phyloP scores from a whole-genome alignment of 306 rosid genomes.

The Cicer arietinum region DNA sequence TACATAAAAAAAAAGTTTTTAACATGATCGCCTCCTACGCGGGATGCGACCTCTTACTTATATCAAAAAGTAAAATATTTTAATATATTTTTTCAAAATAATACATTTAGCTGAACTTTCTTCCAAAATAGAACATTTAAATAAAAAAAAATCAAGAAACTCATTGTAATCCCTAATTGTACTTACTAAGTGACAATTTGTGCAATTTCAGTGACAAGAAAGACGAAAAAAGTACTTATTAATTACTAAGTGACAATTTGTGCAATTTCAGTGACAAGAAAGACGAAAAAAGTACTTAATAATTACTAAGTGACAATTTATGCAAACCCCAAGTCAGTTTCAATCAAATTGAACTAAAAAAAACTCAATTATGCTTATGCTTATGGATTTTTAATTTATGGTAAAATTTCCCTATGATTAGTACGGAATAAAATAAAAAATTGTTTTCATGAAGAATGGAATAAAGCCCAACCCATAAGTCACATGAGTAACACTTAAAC shows the following conservation, averaged over 20 bases:
- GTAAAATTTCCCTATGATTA: background rate
- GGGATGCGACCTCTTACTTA: too few species aligned
- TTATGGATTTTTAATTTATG: background rate
- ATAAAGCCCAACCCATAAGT: slow-evolving; percentile 41
- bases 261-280: slow-evolving; percentile 19
- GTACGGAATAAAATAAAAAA: slow-evolving; percentile 1
- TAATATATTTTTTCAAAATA: too few species aligned
- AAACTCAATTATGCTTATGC: slow-evolving; percentile 5
- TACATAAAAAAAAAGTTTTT: too few species aligned
- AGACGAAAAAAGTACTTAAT: background rate
- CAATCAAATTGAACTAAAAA: slow-evolving; percentile 3
- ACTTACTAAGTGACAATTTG: slow-evolving; percentile 10
- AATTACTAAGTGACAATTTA: slow-evolving; percentile 31
- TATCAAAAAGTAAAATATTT: too few species aligned
- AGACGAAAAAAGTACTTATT: background rate
- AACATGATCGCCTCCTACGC: too few species aligned
- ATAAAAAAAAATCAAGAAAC: too few species aligned
- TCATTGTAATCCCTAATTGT: background rate
- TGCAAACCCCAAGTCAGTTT: slow-evolving; percentile 32
- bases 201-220: slow-evolving; percentile 20
- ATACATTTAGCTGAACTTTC: too few species aligned
- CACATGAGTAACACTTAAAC: slow-evolving; percentile 51
- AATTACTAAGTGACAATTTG: slow-evolving; percentile 19
- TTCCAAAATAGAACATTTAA: too few species aligned
- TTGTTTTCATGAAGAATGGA: slow-evolving; percentile 16